Percentiles rank a stretch among this genome's conserved stretches.
These are phyloP conservation scores for Vicia faba DNA, from an alignment of 306 rosid species.

Conservation along the genomic window DNA sequence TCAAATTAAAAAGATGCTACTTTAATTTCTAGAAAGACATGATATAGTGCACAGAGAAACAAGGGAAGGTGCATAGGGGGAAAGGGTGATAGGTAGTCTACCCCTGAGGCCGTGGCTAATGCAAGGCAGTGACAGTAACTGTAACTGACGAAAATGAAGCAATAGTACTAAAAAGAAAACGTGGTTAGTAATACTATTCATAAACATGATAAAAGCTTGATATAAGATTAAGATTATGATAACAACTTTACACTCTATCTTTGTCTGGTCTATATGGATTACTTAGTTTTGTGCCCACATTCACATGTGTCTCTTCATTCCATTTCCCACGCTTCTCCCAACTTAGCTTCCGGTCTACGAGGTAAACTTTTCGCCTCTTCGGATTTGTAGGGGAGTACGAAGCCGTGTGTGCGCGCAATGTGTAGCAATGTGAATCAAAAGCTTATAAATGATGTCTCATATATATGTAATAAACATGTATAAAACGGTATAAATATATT, in stretches of 20 bases:
- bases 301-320: conserved; percentile 40
- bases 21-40: no score
- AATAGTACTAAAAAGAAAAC: background rate
- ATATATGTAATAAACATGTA: no score
- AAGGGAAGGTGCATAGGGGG: background rate
- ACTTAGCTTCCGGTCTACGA: background rate
- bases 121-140: conserved; percentile 16
- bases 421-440: no score
- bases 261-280: conserved; percentile 20
- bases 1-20: no score
- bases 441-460: no score
- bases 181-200: background rate
- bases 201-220: background rate
- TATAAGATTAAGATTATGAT: conserved; percentile 11
- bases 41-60: no score
- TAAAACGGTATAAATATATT: no score
- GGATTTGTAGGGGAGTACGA: no score
- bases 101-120: background rate
- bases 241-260: conserved; percentile 15
- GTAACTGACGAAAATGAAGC: conserved; percentile 24
- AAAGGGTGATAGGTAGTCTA: no score
- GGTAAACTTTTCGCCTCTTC: background rate
- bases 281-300: conserved; percentile 4
- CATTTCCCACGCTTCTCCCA: conserved; percentile 12
- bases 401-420: no score